Percentiles rank a stretch among this genome's conserved stretches.
Conservation (phyloP, 129 eudicot species). For the Flaveria linearis region DNA sequence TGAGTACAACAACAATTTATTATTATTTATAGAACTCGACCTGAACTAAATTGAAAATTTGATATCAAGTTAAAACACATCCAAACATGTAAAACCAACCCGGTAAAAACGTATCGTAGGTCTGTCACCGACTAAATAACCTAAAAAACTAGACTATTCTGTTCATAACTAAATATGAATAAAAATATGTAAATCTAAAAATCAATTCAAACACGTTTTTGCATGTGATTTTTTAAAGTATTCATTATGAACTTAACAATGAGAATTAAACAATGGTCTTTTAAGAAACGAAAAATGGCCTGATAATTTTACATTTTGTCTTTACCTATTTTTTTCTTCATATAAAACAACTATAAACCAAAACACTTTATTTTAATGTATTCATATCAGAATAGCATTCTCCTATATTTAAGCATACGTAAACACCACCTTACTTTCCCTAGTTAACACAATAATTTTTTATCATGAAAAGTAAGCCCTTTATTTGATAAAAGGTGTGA, state of each 20-base stretch:
- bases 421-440: slow-evolving; percentile 4
- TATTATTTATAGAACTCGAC: no score
- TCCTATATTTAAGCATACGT: background rate
- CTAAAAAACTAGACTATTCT: no score
- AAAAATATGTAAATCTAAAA: no score
- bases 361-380: no score
- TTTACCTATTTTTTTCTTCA: no score
- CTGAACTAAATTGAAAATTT: no score
- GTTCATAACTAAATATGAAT: no score
- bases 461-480: background rate
- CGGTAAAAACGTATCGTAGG: no score
- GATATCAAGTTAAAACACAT: no score
- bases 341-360: background rate
- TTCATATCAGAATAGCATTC: background rate
- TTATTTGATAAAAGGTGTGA: slow-evolving; percentile 17
- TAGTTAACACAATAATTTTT: background rate
- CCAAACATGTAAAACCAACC: no score
- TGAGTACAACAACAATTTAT: no score
- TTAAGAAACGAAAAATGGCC: background rate
- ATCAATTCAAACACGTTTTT: background rate
- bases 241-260: background rate
- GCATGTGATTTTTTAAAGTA: background rate
- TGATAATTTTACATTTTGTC: background rate
- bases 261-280: background rate
- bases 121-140: no score